Evolutionary conservation across 2,329 filamentous ascomycete genomes (phyloP).

Genomic region (Clarireedia hainanense): DNA sequence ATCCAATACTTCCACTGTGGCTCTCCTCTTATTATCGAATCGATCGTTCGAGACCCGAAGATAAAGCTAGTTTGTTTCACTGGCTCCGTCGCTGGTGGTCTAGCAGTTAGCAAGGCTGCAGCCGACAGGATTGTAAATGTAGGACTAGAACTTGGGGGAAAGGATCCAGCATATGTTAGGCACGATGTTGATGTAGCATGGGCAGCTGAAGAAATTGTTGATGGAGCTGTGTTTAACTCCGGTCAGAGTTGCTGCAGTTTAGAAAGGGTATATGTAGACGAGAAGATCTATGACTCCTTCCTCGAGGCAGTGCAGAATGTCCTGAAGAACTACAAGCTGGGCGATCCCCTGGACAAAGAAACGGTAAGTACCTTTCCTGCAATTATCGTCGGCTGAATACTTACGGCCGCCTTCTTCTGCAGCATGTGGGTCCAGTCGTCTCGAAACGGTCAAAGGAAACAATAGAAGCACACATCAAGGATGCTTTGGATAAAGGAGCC

Average conservation of each 20-base stretch:
- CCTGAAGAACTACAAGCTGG: slow-evolving; percentile 72
- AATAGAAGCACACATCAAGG: slow-evolving; percentile 72
- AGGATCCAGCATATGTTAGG: slow-evolving; percentile 87
- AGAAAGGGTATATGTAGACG: slow-evolving; percentile 85
- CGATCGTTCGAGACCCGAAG: slow-evolving; percentile 67
- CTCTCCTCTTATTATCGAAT: slow-evolving; percentile 66
- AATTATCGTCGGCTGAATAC: slow-evolving; percentile 1
- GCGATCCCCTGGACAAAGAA: slow-evolving; percentile 72
- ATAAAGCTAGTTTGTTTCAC: slow-evolving; percentile 87
- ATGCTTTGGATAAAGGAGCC: slow-evolving; percentile 77
- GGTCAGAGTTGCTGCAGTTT: slow-evolving; percentile 96
- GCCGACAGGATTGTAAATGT: slow-evolving; percentile 78
- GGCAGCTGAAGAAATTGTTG: slow-evolving; percentile 91
- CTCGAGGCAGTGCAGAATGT: slow-evolving; percentile 73
- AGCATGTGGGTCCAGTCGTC: slow-evolving; percentile 78
- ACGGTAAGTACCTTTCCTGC: slow-evolving; percentile 36
- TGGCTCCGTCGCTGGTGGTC: slow-evolving; percentile 79
- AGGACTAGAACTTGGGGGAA: slow-evolving; percentile 86
- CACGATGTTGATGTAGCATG: slow-evolving; percentile 80
- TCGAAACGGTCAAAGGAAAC: slow-evolving; percentile 69
- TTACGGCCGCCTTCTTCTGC: slow-evolving; percentile 1
- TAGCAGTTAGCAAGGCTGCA: slow-evolving; percentile 79
- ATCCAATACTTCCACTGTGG: slow-evolving; percentile 91
- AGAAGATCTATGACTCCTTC: slow-evolving; percentile 76
- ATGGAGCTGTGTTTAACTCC: slow-evolving; percentile 95